phyloP scores from a whole-genome alignment of 2,329 filamentous ascomycete genomes.

The Talaromyces sp. region DNA sequence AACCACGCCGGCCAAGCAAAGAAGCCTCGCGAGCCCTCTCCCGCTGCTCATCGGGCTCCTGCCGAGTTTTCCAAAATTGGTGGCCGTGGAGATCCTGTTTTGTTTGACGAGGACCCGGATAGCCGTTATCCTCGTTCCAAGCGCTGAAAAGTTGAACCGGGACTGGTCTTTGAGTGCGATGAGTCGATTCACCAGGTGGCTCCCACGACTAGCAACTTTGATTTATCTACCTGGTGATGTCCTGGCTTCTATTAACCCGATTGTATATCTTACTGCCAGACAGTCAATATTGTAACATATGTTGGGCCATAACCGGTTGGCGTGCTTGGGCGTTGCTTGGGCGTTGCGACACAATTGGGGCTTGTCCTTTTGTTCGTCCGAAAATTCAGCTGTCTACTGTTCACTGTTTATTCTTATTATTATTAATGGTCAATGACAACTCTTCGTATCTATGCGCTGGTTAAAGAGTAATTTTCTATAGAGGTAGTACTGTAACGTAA shows the following conservation, averaged over 20 bases:
- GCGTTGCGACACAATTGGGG: not conserved
- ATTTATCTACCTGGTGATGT: not conserved
- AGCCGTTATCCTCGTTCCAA: constrained; percentile 28
- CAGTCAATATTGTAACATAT: not conserved
- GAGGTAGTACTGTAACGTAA: not conserved
- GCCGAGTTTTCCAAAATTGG: constrained; percentile 80
- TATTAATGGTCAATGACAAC: not conserved
- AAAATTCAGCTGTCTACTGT: not conserved
- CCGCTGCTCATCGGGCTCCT: constrained; percentile 62
- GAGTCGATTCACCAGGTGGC: not conserved
- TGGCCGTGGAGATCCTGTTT: constrained; percentile 73
- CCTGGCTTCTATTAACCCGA: not conserved
- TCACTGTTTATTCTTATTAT: not conserved
- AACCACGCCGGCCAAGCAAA: constrained; percentile 32
- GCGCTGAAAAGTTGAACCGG: not conserved
- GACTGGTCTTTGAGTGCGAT: not conserved
- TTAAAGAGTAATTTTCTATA: not conserved
- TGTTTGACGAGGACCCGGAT: constrained; percentile 62
- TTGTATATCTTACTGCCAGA: not conserved
- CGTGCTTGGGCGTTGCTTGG: not conserved
- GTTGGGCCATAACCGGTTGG: not conserved
- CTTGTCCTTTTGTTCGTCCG: not conserved
- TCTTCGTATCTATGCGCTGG: not conserved
- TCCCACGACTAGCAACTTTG: not conserved
- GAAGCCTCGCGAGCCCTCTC: constrained; percentile 53